Conservation (phyloP, 108 stramenopile genomes). For the Fistulifera solaris region DNA sequence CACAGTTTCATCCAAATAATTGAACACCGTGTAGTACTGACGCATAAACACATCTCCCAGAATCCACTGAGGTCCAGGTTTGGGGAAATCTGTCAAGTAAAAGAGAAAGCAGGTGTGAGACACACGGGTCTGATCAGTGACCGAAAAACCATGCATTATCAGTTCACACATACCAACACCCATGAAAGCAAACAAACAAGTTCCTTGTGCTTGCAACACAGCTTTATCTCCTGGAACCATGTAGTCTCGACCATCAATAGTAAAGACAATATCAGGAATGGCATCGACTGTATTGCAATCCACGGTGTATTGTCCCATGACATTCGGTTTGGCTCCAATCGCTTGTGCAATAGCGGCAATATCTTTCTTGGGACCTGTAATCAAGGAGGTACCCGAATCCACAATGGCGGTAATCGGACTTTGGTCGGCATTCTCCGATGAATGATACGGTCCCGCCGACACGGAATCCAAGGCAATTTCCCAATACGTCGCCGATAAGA, state of each 20-base stretch:
- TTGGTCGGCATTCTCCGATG: constrained; percentile 12
- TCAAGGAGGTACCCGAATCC: constrained; percentile 92
- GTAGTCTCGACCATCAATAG: constrained; percentile 73
- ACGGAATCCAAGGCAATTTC: constrained; percentile 67
- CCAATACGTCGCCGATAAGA: constrained; percentile 88
- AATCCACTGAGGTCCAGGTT: constrained; percentile 86
- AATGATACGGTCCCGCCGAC: constrained; percentile 36
- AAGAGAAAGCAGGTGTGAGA: neutral
- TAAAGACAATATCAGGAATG: constrained; percentile 74
- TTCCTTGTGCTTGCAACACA: constrained; percentile 79
- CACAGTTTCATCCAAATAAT: constrained; percentile 77
- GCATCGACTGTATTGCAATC: constrained; percentile 64
- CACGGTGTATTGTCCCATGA: constrained; percentile 91
- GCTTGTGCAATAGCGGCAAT: constrained; percentile 59
- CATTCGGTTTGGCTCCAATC: constrained; percentile 80
- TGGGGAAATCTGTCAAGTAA: constrained; percentile 21
- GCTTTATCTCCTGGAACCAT: constrained; percentile 68
- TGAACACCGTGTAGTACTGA: constrained; percentile 97
- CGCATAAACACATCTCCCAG: constrained; percentile 99
- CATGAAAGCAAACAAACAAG: constrained; percentile 93
- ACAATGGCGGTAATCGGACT: constrained; percentile 72
- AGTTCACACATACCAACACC: constrained; percentile 87
- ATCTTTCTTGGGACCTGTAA: constrained; percentile 77
- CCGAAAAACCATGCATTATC: neutral
- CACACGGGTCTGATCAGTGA: neutral